Evolutionary conservation across 345 rosid genomes (phyloP).

Genomic region (Triadica sebifera): DNA sequence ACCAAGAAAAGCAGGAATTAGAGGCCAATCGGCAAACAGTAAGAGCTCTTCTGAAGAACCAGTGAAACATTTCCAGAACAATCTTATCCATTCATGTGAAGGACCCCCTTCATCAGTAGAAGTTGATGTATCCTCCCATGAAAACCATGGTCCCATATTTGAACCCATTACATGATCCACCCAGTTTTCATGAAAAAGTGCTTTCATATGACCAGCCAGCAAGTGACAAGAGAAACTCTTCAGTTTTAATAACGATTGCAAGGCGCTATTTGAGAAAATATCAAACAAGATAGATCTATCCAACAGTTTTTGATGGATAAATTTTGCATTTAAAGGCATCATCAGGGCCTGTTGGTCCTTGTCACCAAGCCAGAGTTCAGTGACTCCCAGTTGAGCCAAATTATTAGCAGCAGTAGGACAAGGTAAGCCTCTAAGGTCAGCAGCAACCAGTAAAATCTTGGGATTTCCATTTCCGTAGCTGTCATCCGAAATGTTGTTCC

Average conservation of each 20-base stretch:
- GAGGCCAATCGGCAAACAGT: slow-evolving; percentile 84
- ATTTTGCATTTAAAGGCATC: slow-evolving; percentile 69
- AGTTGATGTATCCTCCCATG: slow-evolving; percentile 65
- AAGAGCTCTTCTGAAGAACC: slow-evolving; percentile 62
- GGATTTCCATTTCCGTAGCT: slow-evolving; percentile 43
- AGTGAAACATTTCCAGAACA: slow-evolving; percentile 78
- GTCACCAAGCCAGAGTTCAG: slow-evolving; percentile 85
- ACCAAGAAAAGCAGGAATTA: slow-evolving; percentile 93
- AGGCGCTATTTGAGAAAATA: slow-evolving; percentile 51
- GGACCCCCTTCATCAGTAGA: slow-evolving; percentile 74
- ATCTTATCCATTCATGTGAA: slow-evolving; percentile 78
- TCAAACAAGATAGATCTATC: slow-evolving; percentile 65
- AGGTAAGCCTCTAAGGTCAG: slow-evolving; percentile 74
- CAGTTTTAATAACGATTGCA: slow-evolving; percentile 56
- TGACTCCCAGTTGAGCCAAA: slow-evolving; percentile 57
- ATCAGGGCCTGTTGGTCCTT: slow-evolving; percentile 77
- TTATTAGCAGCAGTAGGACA: slow-evolving; percentile 82
- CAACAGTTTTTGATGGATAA: slow-evolving; percentile 70
- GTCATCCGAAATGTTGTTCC: slow-evolving; percentile 32
- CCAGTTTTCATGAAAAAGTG: slow-evolving; percentile 75
- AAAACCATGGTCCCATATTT: slow-evolving; percentile 80
- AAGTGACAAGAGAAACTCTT: slow-evolving; percentile 66
- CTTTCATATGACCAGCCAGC: slow-evolving; percentile 69
- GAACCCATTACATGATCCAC: slow-evolving; percentile 64
- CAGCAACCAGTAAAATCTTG: slow-evolving; percentile 45